Percentiles rank a stretch among this genome's conserved stretches.
Evolutionary conservation across 2,329 filamentous ascomycete genomes (phyloP).

Genomic region (Trichoderma semiorbis): DNA sequence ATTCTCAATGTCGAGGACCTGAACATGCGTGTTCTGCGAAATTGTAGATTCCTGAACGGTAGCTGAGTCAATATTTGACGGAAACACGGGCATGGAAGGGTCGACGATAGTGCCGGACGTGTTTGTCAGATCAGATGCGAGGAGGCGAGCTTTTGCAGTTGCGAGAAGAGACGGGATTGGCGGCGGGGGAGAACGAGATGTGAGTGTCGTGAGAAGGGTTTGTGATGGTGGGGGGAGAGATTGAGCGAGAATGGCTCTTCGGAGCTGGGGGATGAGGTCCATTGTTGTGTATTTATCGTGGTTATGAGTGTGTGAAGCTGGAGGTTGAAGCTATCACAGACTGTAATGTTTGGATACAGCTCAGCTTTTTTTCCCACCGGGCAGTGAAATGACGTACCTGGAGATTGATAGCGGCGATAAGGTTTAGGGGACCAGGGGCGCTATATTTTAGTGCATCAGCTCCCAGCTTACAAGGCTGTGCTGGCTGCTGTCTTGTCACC

Average conservation of each 20-base stretch:
- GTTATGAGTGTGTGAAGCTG: neutral
- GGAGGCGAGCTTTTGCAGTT: constrained; percentile 75
- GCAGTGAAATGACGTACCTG: constrained; percentile 8
- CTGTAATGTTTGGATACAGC: neutral
- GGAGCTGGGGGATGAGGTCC: constrained; percentile 27
- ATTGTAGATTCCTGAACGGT: constrained; percentile 55
- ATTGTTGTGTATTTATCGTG: constrained; percentile 12
- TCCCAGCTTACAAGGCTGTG: neutral
- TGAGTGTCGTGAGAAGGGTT: constrained; percentile 62
- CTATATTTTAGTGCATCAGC: constrained; percentile 22
- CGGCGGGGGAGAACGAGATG: constrained; percentile 52
- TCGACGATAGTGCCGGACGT: constrained; percentile 38
- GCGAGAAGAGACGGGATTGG: constrained; percentile 70
- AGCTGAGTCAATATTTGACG: constrained; percentile 52
- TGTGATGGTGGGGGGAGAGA: constrained; percentile 50
- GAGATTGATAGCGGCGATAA: neutral
- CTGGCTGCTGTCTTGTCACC: neutral
- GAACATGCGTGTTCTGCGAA: constrained; percentile 63
- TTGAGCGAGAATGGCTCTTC: constrained; percentile 48
- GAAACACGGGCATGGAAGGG: constrained; percentile 41
- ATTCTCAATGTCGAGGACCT: constrained; percentile 84
- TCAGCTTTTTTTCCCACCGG: neutral
- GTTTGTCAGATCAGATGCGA: constrained; percentile 70
- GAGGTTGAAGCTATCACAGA: neutral
- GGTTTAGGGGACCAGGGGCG: neutral